These are phyloP conservation scores for Coemansia sp. DNA, from an alignment of 192 early-diverging fungal species.

Conservation along the genomic window DNA sequence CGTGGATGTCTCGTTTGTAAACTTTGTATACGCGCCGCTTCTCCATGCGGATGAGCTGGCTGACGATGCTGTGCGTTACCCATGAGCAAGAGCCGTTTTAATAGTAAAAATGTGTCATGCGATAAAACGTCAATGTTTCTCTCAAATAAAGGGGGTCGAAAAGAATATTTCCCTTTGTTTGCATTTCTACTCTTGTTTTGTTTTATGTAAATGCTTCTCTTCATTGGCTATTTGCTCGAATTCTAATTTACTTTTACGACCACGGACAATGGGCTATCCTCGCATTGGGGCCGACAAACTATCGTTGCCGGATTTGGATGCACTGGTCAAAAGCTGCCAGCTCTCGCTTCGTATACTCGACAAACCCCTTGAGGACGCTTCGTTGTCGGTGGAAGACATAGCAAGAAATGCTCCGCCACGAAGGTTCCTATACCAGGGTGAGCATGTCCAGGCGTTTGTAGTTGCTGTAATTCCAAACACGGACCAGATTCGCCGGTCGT, in stretches of 20 bases:
- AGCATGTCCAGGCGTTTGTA: slow-evolving; percentile 26
- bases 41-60: slow-evolving; percentile 26
- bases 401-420: slow-evolving; percentile 14
- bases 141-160: too few species aligned
- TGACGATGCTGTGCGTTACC: not conserved
- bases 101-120: not conserved
- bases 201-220: not conserved
- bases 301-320: slow-evolving; percentile 18
- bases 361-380: not conserved
- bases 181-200: not conserved
- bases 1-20: slow-evolving; percentile 52
- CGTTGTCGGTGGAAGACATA: slow-evolving; percentile 28
- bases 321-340: slow-evolving; percentile 32
- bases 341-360: slow-evolving; percentile 41
- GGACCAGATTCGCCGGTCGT: slow-evolving; percentile 34
- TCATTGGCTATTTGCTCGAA: not conserved
- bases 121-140: not conserved
- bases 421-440: slow-evolving; percentile 35
- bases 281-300: not conserved
- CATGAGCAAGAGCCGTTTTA: not conserved
- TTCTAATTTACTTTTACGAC: not conserved
- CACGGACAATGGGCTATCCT: not conserved
- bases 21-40: slow-evolving; percentile 46
- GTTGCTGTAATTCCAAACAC: slow-evolving; percentile 37
- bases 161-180: not conserved